Evolutionary conservation across 345 rosid genomes (phyloP), one percentile per base, ranked within the genome.

Genomic region (Excoecaria agallocha): DNA sequence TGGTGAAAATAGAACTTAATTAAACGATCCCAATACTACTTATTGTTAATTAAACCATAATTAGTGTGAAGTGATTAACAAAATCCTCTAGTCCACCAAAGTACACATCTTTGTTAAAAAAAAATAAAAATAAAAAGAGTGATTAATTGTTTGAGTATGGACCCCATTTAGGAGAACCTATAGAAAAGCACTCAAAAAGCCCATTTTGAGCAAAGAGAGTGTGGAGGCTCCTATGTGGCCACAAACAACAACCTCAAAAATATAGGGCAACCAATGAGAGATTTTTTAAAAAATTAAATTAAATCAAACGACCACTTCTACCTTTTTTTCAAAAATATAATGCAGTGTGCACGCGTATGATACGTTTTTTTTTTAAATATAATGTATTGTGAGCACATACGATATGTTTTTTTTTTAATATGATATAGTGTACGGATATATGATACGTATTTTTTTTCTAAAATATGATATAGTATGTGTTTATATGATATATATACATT

Each of bases 221-320:
- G 46, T 37, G 74, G 80, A 56, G 79, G 80, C 62, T 77, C 81
- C 81, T 82, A 76, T 50, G 82, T 67, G 76, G 12, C 74, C 54
- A 69, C 64, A 45, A 66, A 73, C 66, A 69, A 78, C 65, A 43
- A 59, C 43, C 70, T 38, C n/a, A 71, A 48, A 71, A 48, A 35
- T 12, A 45, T 24, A 11, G 52, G 59, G 50, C 30, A n/a, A 9
- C 3, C n/a, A n/a, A 55, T 58, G 16, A 59, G 57, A 70, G 48
- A 35, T 1, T 15, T 13, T 43, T 6, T 57, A 76, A 56, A 73
- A 67, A 72, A 13, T 37, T 11, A 38, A 16, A 45, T 50, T 74
- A 78, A 39, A 70, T 77, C 75, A 64, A 75, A 52, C 50, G 70
- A 72, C 78, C 56, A 71, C 58, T 77, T 68, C 78, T 64, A 54